Conservation (phyloP, 768 basidiomycete genomes). For the Lactifluus subvellereus region DNA sequence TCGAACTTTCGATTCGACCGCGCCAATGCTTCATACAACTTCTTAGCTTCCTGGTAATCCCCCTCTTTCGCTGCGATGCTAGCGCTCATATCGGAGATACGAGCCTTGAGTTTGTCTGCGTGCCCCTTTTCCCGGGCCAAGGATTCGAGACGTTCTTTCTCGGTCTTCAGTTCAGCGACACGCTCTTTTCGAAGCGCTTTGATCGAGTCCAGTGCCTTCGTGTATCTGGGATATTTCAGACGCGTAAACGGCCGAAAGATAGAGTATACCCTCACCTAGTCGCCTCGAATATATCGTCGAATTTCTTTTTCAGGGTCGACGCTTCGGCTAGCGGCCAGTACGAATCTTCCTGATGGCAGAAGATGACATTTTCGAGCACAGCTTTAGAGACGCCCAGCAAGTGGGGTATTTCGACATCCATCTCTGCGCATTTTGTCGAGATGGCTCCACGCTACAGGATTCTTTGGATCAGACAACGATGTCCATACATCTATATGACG, state of each 20-base stretch:
- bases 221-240: conserved; percentile 56
- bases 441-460: conserved; percentile 67
- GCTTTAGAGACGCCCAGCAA: conserved; percentile 94
- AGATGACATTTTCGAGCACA: conserved; percentile 98
- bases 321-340: conserved; percentile 97
- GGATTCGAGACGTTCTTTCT: conserved; percentile 78
- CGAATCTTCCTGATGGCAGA: conserved; percentile 98
- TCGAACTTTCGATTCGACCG: conserved; percentile 73
- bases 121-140: conserved; percentile 79
- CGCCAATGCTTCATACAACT: conserved; percentile 56
- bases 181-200: conserved; percentile 88
- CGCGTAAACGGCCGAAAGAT: not conserved
- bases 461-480: not conserved
- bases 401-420: conserved; percentile 91
- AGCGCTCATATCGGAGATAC: conserved; percentile 54
- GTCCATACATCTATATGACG: conserved; percentile 23
- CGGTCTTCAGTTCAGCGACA: conserved; percentile 83
- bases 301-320: conserved; percentile 91
- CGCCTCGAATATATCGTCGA: conserved; percentile 99
- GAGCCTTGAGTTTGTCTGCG: conserved; percentile 72
- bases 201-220: conserved; percentile 92
- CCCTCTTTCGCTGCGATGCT: conserved; percentile 64
- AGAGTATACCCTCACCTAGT: conserved; percentile 57
- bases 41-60: conserved; percentile 66
- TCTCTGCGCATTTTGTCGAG: conserved; percentile 96